phyloP scores from a whole-genome alignment of 192 early-diverging fungal genomes.

The Glomus cerebriforme region DNA sequence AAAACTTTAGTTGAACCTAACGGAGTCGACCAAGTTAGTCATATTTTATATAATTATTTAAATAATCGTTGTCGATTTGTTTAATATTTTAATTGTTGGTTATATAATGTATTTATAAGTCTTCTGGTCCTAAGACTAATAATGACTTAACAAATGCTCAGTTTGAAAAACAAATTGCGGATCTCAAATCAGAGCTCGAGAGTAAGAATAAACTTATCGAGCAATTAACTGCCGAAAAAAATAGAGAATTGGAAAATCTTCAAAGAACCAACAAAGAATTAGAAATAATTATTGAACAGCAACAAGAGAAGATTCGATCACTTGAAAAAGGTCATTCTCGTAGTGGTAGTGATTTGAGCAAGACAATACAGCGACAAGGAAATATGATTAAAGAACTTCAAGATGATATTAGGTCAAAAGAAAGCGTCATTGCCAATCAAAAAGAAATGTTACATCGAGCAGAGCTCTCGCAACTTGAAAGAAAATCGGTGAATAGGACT shows the following conservation, averaged over 20 bases:
- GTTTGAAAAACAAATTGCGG: not conserved
- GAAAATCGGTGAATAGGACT: not conserved
- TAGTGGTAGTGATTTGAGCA: conserved; percentile 4
- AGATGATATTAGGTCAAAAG: not conserved
- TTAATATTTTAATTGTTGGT: not conserved
- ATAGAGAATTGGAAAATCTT: conserved; percentile 37
- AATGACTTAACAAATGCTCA: not conserved
- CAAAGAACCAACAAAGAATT: conserved; percentile 33
- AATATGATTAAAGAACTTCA: not conserved
- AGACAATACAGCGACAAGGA: not conserved
- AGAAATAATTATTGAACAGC: conserved; percentile 28
- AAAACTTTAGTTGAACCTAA: conserved; percentile 13
- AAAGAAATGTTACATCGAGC: conserved; percentile 7
- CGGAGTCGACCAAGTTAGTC: conserved; percentile 19
- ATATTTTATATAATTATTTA: conserved; percentile 27
- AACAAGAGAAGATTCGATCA: conserved; percentile 33
- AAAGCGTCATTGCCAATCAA: not conserved
- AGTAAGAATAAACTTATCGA: conserved; percentile 13
- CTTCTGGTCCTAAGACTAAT: conserved; percentile 14
- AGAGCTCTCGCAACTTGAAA: not conserved
- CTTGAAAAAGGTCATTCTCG: conserved; percentile 33
- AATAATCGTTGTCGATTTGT: conserved; percentile 32
- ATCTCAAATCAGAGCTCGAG: conserved; percentile 11
- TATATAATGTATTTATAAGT: conserved; percentile 31
- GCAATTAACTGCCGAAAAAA: conserved; percentile 5